Base-by-base conservation (phyloP, 768 basidiomycete genomes). In the Astraeus odoratus region DNA sequence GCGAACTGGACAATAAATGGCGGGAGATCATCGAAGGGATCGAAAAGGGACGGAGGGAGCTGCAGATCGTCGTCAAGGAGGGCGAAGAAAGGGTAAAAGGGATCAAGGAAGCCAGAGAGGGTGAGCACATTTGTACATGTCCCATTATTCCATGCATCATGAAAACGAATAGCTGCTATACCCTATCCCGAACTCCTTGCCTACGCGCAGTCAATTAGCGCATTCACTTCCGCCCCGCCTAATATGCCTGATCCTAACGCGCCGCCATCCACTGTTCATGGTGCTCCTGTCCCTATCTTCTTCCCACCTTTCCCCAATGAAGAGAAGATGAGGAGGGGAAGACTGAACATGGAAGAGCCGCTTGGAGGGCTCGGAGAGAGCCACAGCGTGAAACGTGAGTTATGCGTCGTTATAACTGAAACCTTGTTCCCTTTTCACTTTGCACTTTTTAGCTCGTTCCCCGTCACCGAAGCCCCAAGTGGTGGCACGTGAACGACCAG, bases 241-340 rank as follows among this genome's bases (percentile, higher is more conserved):
- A 88, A 87, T 57, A 84, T 89, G 79, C 86, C 86, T 18, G 86
- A 87, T 55, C 73, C 80, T 38, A 70, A 71, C 20, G 65, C 78
- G 5, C 80, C 83, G 1, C 27, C 48, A 24, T 46, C 24, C 15
- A 45, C 51, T 30, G 9, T 51, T 41, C 83, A 83, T 8, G 86
- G 84, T 53, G 80, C 80, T 9, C 83, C 84, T 1, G 81, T 82
- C 15, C 85, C 83, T 15, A 58, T 87, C 33, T 90, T 92, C 73
- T 89, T 90, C 67, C 88, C 88, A 29, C 90, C 90, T 9, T 92
- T 90, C 62, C 89, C 89, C 1, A 90, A 89, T 57, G 88, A 90
- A 66, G 89, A 90, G 61, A 91, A 88, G 65, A 89, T 92, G 86
- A 80, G 88, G 42, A 75, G 81, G 20, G 89, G 89, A 1, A 75